Evolutionary conservation across 257 asterid genomes (phyloP).

Genomic region (Forsythia suspensa): DNA sequence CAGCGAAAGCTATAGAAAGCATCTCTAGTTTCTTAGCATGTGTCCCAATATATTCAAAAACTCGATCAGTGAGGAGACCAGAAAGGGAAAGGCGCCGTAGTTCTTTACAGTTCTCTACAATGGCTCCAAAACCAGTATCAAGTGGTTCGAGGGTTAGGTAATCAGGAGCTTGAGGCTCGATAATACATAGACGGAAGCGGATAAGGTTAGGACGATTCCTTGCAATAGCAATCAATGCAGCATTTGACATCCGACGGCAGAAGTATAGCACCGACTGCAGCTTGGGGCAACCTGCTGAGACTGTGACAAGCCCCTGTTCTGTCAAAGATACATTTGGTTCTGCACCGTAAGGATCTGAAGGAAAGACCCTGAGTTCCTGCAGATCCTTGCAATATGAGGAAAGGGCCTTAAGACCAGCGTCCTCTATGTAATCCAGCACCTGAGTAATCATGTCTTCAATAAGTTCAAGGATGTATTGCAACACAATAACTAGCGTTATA

Average conservation of each 20-base stretch:
- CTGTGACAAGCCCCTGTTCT: constrained; percentile 86
- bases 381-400: constrained; percentile 82
- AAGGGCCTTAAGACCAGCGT: constrained; percentile 72
- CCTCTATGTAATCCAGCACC: constrained; percentile 94
- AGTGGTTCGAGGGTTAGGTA: constrained; percentile 76
- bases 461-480: not conserved
- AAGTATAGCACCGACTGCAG: constrained; percentile 88
- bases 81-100: constrained; percentile 80
- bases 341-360: constrained; percentile 82
- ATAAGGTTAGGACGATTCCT: constrained; percentile 64
- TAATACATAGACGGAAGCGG: constrained; percentile 80
- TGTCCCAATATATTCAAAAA: constrained; percentile 71
- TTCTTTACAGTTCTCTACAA: constrained; percentile 74
- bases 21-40: constrained; percentile 88
- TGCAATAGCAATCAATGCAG: constrained; percentile 75
- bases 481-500: not conserved
- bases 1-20: constrained; percentile 97
- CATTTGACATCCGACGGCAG: constrained; percentile 95
- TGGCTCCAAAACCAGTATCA: constrained; percentile 92
- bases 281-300: constrained; percentile 89
- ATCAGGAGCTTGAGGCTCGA: constrained; percentile 79
- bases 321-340: constrained; percentile 84
- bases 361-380: constrained; percentile 86
- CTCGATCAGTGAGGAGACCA: constrained; percentile 84
- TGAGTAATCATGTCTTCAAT: constrained; percentile 17